Base-by-base conservation (phyloP, 139 green algal species). In the Haematococcus lacustris region DNA sequence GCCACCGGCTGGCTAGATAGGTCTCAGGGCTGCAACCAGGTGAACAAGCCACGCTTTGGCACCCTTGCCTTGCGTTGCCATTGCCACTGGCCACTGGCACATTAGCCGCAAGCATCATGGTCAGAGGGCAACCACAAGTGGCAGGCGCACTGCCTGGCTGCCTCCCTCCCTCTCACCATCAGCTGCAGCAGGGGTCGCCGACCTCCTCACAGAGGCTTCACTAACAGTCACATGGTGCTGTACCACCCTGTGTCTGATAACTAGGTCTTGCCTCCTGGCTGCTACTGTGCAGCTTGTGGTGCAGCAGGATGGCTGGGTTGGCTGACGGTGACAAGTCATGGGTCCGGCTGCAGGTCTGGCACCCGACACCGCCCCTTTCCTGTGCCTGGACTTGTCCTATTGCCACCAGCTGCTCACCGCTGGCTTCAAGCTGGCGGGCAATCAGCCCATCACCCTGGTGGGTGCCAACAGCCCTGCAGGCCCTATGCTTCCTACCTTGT, bases 311-410 rank as follows among this genome's bases (percentile, higher is more conserved):
- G 61, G 73, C 85, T 80, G 83, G 85, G 7, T 89, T 86, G 66
- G 69, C 61, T 3, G 66, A 32, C 57, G 75, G 78, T 66, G 78
- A 76, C 1, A 57, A 60, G 4, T 92, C 78, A 73, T 50, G 7
- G 30, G 76, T 1, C 51, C 50, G 4, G 73, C 43, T 28, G 9
- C 60, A 63, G 32, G 62, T 5, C 75, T 84, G 50, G 76, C 78
- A 9, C 70, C 85, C 38, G 78, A 81, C 3, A 71, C 92, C 28
- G 74, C 78, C n/a, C 88, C 90, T n/a, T 98, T 89, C 83, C 78
- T 97, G 39, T 99, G 95, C 85, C 73, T 97, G 66, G 95, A 98
- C 83, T 78, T 98, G 37, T 82, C 87, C 1, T 98, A 93, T 86
- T 81, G 77, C 38, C 78, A 94, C 73, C 87, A 85, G 1, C 85